Base-by-base conservation (phyloP, 352 stramenopile genomes). In the Aphanomyces euteiches region DNA sequence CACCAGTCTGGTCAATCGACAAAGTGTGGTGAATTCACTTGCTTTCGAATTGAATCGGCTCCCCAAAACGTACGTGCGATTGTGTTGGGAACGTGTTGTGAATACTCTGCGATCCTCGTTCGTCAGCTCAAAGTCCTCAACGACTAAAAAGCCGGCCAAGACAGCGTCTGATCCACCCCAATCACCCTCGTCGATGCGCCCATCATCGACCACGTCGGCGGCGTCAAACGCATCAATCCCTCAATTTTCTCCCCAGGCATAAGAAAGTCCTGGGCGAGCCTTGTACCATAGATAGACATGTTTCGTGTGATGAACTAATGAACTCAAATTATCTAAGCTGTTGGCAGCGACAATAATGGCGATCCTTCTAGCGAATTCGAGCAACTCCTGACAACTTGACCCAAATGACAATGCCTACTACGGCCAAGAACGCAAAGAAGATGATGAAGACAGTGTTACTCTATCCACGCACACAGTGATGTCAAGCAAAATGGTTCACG, bases 381-480 rank as follows among this genome's bases (percentile, higher is more conserved):
- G 37, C 43, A 37, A 41, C 21, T 12, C 54, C 53, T 21, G 66
- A 72, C 10, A 41, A 45, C 28, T 54, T 77, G 66, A 92, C 75
- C 40, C 70, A 85, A 57, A 83, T 81, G 40, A 90, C 74, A 45
- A 88, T 56, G 37, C 72, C 71, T 56, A 86, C 69, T 17, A 93
- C 66, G 58, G 86, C 68, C 0, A 84, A 39, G 28, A 93, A 61
- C 7, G 80, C 83, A 34, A 92, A 63, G 28, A 77, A 75, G 63
- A 90, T 87, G 28, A 79, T 82, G 59, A 89, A 74, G 66, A 92
- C 41, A 45, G 85, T 83, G 38, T 81, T 80, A 57, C 90, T 77
- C 86, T 93, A 68, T 12, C 8, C 50, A 58, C 50, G 21, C 19
- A 59, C 65, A 34, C 19, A 45, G n/a, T 64, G 21, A 47, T 6